Percentiles rank a stretch among this genome's conserved stretches.
Conservation (phyloP, 1,139 yeast genomes). For the Ashbya aceris region DNA sequence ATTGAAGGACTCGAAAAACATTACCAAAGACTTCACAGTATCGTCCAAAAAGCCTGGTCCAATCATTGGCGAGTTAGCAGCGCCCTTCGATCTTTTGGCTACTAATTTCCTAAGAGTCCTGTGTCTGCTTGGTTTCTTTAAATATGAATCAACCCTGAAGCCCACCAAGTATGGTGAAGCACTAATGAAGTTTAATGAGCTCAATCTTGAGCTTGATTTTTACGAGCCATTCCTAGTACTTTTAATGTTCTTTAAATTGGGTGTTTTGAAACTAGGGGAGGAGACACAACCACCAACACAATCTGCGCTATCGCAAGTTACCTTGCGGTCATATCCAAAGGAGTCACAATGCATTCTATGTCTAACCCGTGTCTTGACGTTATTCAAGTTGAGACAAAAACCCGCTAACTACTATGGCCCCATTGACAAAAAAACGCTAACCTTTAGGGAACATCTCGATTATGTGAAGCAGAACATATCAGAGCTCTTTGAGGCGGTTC, state of each 20-base stretch:
- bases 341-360: slow-evolving; percentile 37
- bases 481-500: slow-evolving; percentile 46
- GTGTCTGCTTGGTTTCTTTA: slow-evolving; percentile 47
- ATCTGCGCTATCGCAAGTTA: slow-evolving; percentile 27
- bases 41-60: slow-evolving; percentile 28
- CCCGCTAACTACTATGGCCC: slow-evolving; percentile 65
- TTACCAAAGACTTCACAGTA: slow-evolving; percentile 29
- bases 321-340: slow-evolving; percentile 27
- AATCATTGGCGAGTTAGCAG: slow-evolving; percentile 29
- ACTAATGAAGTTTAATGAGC: slow-evolving; percentile 30
- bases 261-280: slow-evolving; percentile 33
- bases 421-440: slow-evolving; percentile 50
- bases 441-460: slow-evolving; percentile 59
- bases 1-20: slow-evolving; percentile 19
- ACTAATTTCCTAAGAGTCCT: slow-evolving; percentile 55
- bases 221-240: slow-evolving; percentile 37
- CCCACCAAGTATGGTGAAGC: slow-evolving; percentile 52
- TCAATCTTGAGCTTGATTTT: slow-evolving; percentile 29
- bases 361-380: slow-evolving; percentile 50
- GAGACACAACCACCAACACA: slow-evolving; percentile 25
- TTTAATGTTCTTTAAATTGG: slow-evolving; percentile 37
- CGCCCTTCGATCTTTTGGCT: slow-evolving; percentile 46
- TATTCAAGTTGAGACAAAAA: slow-evolving; percentile 44
- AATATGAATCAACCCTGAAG: slow-evolving; percentile 32
- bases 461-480: slow-evolving; percentile 44